These are phyloP conservation scores for Solanum ahanhuiri DNA, from an alignment of 257 asterid species.

Conservation along the genomic window DNA sequence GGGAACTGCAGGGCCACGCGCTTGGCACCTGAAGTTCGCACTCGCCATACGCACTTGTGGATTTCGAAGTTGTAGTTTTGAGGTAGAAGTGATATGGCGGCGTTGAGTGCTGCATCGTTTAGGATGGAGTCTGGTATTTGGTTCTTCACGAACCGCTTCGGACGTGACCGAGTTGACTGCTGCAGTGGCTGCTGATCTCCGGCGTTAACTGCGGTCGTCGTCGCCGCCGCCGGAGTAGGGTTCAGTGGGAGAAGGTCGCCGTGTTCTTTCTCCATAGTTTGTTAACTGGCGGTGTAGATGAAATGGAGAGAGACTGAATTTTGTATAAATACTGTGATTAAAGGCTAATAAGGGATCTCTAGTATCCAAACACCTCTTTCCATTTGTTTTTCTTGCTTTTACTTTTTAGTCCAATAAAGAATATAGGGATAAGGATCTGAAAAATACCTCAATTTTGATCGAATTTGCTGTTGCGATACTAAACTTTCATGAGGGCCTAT, in stretches of 20 bases:
- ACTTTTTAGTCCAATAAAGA: too few relatives aligned
- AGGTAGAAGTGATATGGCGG: slow-evolving; percentile 81
- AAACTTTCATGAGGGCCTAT: too few relatives aligned
- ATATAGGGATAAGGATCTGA: too few relatives aligned
- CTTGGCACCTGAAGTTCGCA: slow-evolving; percentile 45
- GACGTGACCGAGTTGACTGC: slow-evolving; percentile 18
- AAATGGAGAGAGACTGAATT: not conserved
- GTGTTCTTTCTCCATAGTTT: not conserved
- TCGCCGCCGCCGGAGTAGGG: not conserved
- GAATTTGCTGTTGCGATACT: too few relatives aligned
- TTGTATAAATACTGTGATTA: not conserved
- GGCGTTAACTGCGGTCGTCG: not conserved
- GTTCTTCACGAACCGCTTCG: slow-evolving; percentile 75
- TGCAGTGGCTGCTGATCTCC: not conserved
- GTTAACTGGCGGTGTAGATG: not conserved
- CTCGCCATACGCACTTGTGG: slow-evolving; percentile 87
- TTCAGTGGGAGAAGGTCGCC: not conserved
- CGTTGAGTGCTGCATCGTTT: slow-evolving; percentile 65
- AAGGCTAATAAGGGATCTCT: not conserved
- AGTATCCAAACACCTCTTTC: not conserved
- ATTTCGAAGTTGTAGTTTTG: slow-evolving; percentile 87
- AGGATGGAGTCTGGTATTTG: slow-evolving; percentile 84
- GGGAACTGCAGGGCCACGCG: slow-evolving; percentile 95
- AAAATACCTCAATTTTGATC: too few relatives aligned
- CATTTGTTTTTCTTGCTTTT: too few relatives aligned